Percentiles rank a stretch among this genome's conserved stretches.
Evolutionary conservation across 495 filamentous ascomycete species (phyloP).

Genomic region (Cryomyces minteri): DNA sequence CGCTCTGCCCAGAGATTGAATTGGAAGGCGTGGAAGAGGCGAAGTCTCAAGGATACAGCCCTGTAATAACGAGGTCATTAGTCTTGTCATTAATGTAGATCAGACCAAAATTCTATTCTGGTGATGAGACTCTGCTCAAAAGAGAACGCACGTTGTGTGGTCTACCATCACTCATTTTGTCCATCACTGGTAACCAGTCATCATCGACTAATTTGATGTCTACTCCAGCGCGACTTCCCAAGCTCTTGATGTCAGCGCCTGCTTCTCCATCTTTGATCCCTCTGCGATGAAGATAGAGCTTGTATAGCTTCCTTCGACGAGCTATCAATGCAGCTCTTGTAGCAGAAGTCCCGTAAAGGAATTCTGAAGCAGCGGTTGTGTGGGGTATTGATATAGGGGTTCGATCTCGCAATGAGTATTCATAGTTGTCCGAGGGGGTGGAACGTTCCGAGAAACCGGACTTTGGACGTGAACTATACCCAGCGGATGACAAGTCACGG

Average conservation of each 20-base stretch:
- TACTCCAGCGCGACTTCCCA: conserved; percentile 39
- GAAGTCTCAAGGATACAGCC: conserved; percentile 79
- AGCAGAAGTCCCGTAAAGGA: conserved; percentile 67
- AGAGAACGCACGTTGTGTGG: conserved; percentile 46
- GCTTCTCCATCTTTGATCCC: conserved; percentile 11
- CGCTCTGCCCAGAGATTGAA: conserved; percentile 32
- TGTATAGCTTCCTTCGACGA: conserved; percentile 54
- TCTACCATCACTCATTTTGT: conserved; percentile 65
- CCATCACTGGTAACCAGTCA: conserved; percentile 44
- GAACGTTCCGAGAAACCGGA: too few relatives aligned
- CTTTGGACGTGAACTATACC: too few relatives aligned
- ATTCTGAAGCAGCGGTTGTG: conserved; percentile 74
- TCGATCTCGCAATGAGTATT: neutral
- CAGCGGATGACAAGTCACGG: too few relatives aligned
- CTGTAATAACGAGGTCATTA: too few relatives aligned
- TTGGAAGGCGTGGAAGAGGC: conserved; percentile 54
- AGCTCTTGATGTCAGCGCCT: conserved; percentile 31
- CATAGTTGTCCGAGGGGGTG: too few relatives aligned
- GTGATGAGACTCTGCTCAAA: too few relatives aligned
- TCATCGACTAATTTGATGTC: conserved; percentile 29
- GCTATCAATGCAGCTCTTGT: conserved; percentile 67
- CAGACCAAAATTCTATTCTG: too few relatives aligned
- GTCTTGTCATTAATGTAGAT: too few relatives aligned
- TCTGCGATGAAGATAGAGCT: conserved; percentile 58
- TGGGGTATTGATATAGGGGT: conserved; percentile 48